These are phyloP conservation scores for Mycosphaerelloides madeirae DNA, from an alignment of 2,329 filamentous ascomycete species.

Conservation along the genomic window DNA sequence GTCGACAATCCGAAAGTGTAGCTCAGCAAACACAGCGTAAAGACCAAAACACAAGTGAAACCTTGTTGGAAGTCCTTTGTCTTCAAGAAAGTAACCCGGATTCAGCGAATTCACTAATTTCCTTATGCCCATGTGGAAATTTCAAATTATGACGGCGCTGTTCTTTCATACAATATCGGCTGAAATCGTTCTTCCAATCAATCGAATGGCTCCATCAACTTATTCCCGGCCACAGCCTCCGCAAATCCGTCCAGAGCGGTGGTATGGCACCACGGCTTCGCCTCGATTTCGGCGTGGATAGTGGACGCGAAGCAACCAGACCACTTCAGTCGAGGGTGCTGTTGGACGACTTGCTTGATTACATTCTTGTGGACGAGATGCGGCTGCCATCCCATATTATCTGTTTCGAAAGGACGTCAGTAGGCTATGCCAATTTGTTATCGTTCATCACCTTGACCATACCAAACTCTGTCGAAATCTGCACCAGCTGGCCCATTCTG, in stretches of 20 bases:
- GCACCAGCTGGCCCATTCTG: slow-evolving; percentile 24
- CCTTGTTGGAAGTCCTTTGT: too few relatives aligned
- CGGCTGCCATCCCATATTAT: slow-evolving; percentile 27
- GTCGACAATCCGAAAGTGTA: too few relatives aligned
- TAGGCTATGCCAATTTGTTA: background rate
- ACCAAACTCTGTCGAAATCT: slow-evolving; percentile 27
- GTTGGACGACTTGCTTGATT: slow-evolving; percentile 24
- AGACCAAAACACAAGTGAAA: too few relatives aligned
- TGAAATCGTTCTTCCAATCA: too few relatives aligned
- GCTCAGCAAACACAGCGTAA: too few relatives aligned
- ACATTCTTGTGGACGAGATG: slow-evolving; percentile 22
- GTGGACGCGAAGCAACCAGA: slow-evolving; percentile 24
- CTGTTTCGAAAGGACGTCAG: slow-evolving; percentile 4
- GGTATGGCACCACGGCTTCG: slow-evolving; percentile 30
- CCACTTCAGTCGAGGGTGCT: slow-evolving; percentile 25
- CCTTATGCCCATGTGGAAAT: too few relatives aligned
- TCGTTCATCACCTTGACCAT: background rate
- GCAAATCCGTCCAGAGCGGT: slow-evolving; percentile 25
- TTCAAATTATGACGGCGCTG: too few relatives aligned
- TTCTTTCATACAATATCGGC: too few relatives aligned
- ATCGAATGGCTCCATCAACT: slow-evolving; percentile 26
- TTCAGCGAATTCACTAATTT: too few relatives aligned
- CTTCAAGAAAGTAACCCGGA: too few relatives aligned
- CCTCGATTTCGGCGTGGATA: slow-evolving; percentile 24
- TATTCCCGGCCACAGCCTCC: slow-evolving; percentile 24